These are phyloP conservation scores for Penicillium malachiteum DNA, from an alignment of 495 filamentous ascomycete species.

Conservation along the genomic window DNA sequence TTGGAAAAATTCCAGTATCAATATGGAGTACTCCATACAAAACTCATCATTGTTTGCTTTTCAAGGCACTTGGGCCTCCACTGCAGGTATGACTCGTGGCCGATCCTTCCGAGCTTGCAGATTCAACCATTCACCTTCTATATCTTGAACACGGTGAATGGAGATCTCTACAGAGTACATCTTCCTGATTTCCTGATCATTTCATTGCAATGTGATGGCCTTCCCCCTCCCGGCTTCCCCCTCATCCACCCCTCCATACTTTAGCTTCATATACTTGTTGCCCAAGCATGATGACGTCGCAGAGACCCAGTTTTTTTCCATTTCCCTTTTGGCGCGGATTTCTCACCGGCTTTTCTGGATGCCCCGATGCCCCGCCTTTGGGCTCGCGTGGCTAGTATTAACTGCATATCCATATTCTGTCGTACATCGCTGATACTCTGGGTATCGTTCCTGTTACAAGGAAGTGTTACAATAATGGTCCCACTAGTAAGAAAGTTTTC, in stretches of 20 bases:
- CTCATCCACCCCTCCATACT: conserved; percentile 5
- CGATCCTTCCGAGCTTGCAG: conserved; percentile 1
- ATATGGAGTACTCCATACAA: not conserved
- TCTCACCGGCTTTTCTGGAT: conserved; percentile 30
- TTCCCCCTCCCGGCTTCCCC: not conserved
- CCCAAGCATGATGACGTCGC: conserved; percentile 31
- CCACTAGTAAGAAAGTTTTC: conserved; percentile 25
- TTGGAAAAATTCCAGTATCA: not conserved
- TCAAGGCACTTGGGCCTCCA: conserved; percentile 1
- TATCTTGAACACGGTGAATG: conserved; percentile 4
- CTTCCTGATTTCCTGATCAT: not conserved
- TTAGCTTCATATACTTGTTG: conserved; percentile 6
- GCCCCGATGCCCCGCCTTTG: conserved; percentile 12
- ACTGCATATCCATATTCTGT: conserved; percentile 21
- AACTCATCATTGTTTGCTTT: not conserved
- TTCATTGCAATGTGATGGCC: not conserved
- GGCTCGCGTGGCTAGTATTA: conserved; percentile 23
- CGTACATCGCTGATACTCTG: conserved; percentile 14
- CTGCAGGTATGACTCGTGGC: conserved; percentile 18
- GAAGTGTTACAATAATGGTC: conserved; percentile 16
- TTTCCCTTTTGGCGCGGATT: not conserved
- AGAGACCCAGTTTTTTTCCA: not conserved
- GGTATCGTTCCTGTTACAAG: conserved; percentile 17
- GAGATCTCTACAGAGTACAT: not conserved
- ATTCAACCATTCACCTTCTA: conserved; percentile 2